Percentiles rank a stretch among this genome's conserved stretches.
phyloP scores from a whole-genome alignment of 805 yeast genomes.

The Sugiyamaella chiloensis region DNA sequence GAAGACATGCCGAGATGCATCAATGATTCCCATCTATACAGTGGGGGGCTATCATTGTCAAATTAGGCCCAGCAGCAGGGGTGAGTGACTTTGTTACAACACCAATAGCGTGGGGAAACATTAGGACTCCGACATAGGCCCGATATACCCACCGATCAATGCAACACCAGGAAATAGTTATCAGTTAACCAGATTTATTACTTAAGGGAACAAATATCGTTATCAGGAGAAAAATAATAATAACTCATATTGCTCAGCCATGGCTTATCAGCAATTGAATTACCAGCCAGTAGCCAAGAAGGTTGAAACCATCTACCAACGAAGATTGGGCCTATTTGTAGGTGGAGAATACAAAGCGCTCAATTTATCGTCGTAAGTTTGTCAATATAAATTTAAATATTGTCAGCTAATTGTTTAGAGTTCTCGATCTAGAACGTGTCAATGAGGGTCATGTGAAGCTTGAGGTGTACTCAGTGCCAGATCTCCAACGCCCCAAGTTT shows the following conservation, averaged over 20 bases:
- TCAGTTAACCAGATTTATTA: no score
- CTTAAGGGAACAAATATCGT: no score
- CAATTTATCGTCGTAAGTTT: conserved; percentile 1
- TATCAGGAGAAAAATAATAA: no score
- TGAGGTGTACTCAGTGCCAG: conserved; percentile 70
- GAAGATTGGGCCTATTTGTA: conserved; percentile 65
- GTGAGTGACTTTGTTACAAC: no score
- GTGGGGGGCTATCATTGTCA: no score
- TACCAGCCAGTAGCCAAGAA: conserved; percentile 68
- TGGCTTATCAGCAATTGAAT: conserved; percentile 39
- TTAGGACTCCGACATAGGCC: conserved; percentile 4
- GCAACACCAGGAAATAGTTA: background rate
- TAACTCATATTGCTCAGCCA: background rate
- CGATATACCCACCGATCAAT: background rate
- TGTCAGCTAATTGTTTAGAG: conserved; percentile 73
- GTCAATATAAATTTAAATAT: conserved; percentile 41
- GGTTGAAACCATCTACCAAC: conserved; percentile 68
- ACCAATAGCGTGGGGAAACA: conserved; percentile 5
- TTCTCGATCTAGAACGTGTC: conserved; percentile 46
- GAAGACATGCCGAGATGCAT: no score
- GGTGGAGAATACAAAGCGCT: conserved; percentile 1
- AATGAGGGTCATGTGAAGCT: conserved; percentile 42
- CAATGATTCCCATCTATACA: no score
- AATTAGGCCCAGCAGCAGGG: no score
- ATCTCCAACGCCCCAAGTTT: conserved; percentile 59